Evolutionary conservation across 768 basidiomycete genomes (phyloP), one percentile per base, ranked within the genome.

Genomic region (Amanita brunnescens): DNA sequence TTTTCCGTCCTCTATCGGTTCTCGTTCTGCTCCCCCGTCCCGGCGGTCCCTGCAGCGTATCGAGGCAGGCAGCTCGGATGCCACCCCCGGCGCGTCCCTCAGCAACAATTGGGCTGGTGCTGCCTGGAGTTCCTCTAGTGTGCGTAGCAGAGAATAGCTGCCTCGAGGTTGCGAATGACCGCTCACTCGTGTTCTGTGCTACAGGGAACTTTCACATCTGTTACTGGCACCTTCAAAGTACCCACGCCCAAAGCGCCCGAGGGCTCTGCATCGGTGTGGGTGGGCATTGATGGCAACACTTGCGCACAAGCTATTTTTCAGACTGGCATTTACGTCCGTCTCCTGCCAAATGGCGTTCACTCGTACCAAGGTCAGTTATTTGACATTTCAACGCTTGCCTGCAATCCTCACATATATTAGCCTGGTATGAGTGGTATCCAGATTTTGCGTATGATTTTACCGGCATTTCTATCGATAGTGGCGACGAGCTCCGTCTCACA

Each of bases 381-480:
- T 12, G 16, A 29, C 7, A 29, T 29, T 29, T 29, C 26, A 4
- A 39, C 20, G 6, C 5, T 4, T 10, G 2, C 16, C 10, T 18
- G 20, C 10, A 9, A 20, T 41, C 5, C 16, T 16, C 23, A 18
- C 21, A 7, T 7, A 7, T 7, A 29, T 29, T 41, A 64, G 63
- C 61, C 21, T 65, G 63, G 66, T 64, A 61, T 59, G 66, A 64
- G 52, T 67, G 63, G 61, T 67, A 60, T 61, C 64, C 65, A 23
- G 61, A 60, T 52, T 62, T 58, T 55, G 62, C 66, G 6, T 57
- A 61, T 55, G 62, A 65, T 60, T 67, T 65, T 58, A 56, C 54
- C 40, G 64, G 63, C 54, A 62, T 65, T 51, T 41, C 50, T 35
- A 49, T 67, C 55, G 52, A 37, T 46, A 51, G 63, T 6, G 66